A percentile compares a stretch with the other conserved stretches of the same genome.
phyloP scores from a whole-genome alignment of 495 filamentous ascomycete species.

The Aspergillus mulundensis region DNA sequence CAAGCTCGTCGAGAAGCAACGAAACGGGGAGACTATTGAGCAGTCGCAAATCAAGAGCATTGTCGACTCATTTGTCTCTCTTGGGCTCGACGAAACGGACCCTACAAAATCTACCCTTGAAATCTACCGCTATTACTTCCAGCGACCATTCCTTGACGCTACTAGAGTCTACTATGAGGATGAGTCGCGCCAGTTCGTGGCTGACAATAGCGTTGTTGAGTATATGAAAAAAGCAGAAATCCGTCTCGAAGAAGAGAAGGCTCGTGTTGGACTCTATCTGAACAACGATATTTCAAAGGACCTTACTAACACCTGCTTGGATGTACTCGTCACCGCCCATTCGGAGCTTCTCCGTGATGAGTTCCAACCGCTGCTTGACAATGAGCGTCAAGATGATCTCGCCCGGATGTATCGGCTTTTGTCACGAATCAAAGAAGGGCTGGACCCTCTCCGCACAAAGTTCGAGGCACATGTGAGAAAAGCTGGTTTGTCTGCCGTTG shows the following conservation, averaged over 20 bases:
- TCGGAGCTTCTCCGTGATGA: conserved; percentile 82
- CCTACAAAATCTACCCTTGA: conserved; percentile 90
- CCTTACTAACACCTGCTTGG: conserved; percentile 82
- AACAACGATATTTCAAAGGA: conserved; percentile 80
- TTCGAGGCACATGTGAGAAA: conserved; percentile 94
- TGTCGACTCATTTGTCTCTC: conserved; percentile 92
- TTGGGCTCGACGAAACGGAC: conserved; percentile 92
- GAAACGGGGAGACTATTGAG: conserved; percentile 97
- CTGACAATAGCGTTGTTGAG: conserved; percentile 96
- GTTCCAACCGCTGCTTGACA: conserved; percentile 92
- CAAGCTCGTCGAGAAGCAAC: conserved; percentile 93
- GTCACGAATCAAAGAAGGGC: conserved; percentile 82
- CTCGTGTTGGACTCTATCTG: conserved; percentile 87
- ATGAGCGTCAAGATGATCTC: conserved; percentile 91
- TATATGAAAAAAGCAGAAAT: conserved; percentile 99
- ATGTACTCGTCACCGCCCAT: conserved; percentile 85
- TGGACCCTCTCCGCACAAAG: conserved; percentile 81
- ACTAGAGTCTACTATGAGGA: conserved; percentile 83
- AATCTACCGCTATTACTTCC: conserved; percentile 88
- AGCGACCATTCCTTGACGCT: conserved; percentile 83
- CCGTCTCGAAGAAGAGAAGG: conserved; percentile 89
- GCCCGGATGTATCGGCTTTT: conserved; percentile 94
- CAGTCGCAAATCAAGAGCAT: conserved; percentile 95
- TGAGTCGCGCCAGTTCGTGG: conserved; percentile 89
- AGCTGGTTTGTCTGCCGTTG: conserved; percentile 79